Percentiles rank a stretch among this genome's conserved stretches.
Evolutionary conservation across 495 filamentous ascomycete genomes (phyloP).

Genomic region (Tricharina praecox): DNA sequence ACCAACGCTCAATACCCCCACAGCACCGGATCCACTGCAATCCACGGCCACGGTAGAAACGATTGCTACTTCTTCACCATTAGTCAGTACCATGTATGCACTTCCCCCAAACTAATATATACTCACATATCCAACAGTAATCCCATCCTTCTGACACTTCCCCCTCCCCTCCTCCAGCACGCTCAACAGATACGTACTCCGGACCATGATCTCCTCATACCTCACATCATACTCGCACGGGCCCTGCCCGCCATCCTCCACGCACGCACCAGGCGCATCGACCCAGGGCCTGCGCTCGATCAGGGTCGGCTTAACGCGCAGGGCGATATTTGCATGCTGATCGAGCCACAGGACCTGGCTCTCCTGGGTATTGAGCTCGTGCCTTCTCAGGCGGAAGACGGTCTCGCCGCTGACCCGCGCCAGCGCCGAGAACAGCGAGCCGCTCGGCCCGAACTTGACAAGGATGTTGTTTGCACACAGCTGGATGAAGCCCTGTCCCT

Average conservation of each 20-base stretch:
- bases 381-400: constrained; percentile 13
- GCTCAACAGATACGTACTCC: constrained; percentile 12
- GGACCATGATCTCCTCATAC: constrained; percentile 16
- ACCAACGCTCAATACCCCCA: neutral
- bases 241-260: constrained; percentile 6
- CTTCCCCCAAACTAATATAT: too few species aligned
- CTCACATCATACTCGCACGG: constrained; percentile 9
- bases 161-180: constrained; percentile 7
- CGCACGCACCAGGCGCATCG: neutral
- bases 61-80: too few species aligned
- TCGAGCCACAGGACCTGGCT: too few species aligned
- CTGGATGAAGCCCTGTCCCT: constrained; percentile 14
- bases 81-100: too few species aligned
- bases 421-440: neutral
- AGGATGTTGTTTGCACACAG: constrained; percentile 9
- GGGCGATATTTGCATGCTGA: too few species aligned
- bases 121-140: constrained; percentile 2
- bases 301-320: constrained; percentile 3
- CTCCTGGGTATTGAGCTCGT: too few species aligned
- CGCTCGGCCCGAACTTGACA: neutral
- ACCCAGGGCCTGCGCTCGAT: neutral
- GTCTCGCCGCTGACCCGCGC: constrained; percentile 9
- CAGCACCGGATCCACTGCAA: too few species aligned
- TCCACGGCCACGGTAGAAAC: too few species aligned
- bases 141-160: neutral